These are phyloP conservation scores for Abortiporus biennis DNA, from an alignment of 1,284 basidiomycete species.

Conservation along the genomic window DNA sequence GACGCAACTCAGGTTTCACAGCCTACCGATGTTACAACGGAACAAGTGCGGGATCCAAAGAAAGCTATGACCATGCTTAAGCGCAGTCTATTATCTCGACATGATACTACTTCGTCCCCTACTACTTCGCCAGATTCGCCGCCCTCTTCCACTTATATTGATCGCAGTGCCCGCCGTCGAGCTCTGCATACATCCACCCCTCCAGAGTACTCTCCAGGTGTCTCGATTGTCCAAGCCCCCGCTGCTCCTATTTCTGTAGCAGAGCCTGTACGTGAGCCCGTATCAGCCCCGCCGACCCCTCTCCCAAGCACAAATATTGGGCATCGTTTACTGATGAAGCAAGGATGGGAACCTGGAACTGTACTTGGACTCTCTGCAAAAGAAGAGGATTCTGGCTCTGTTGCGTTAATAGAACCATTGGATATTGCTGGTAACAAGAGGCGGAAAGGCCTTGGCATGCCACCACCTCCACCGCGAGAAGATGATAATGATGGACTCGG, in stretches of 20 bases:
- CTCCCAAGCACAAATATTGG: slow-evolving; percentile 58
- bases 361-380: slow-evolving; percentile 38
- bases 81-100: slow-evolving; percentile 49
- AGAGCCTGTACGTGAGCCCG: slow-evolving; percentile 13
- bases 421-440: slow-evolving; percentile 34
- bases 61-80: slow-evolving; percentile 58
- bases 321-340: slow-evolving; percentile 58
- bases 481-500: slow-evolving; percentile 6
- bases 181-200: slow-evolving; percentile 45
- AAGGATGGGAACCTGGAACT: slow-evolving; percentile 69
- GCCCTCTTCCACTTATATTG: slow-evolving; percentile 41
- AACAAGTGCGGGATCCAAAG: slow-evolving; percentile 47
- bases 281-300: slow-evolving; percentile 36
- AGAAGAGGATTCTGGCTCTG: slow-evolving; percentile 19
- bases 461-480: neutral
- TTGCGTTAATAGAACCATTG: slow-evolving; percentile 47
- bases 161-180: slow-evolving; percentile 64
- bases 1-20: slow-evolving; percentile 13
- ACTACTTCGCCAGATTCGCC: slow-evolving; percentile 5
- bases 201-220: slow-evolving; percentile 22
- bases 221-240: neutral
- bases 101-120: slow-evolving; percentile 20
- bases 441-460: slow-evolving; percentile 48
- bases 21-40: slow-evolving; percentile 8
- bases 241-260: slow-evolving; percentile 1